Base-by-base conservation (phyloP, 2,329 filamentous ascomycete species). In the Sclerotiophoma versabilis region DNA sequence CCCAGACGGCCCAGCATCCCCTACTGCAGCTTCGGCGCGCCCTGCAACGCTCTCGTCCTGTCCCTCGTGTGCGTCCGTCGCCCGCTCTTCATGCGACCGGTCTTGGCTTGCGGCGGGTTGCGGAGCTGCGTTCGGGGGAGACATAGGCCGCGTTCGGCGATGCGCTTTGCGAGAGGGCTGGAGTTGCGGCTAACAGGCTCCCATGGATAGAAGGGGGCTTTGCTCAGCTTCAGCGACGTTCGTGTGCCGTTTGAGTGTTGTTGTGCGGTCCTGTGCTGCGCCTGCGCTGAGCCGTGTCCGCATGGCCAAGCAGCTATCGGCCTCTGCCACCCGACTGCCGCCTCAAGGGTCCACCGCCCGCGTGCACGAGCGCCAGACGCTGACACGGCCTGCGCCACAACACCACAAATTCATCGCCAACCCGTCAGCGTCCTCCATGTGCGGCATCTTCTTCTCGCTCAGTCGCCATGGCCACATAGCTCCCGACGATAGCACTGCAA, bases 391-490 rank as follows among this genome's bases (percentile, higher is more conserved):
- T 54, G 51, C 51, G 51, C 51, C 51, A 54, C 51, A 49, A 51
- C 47, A 55, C 58, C 54, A 54, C 33, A 49, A 52, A 53, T 27
- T 44, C 55, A 56, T 52, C 52, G 33, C 59, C 33, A 49, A 15
- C 23, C 42, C 45, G 33, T 15, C 27, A 19, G 11, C 41, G 15
- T 15, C 37, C 25, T 14, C 26, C 39, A 76, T 75, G 74, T 76
- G 74, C 59, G 82, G 81, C 62, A 84, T 83, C 57, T 83, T 79
- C 69, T 82, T 80, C 68, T 81, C 80, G 15, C 69, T 83, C 59
- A 76, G 76, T 59, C 62, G 56, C 43, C 38, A 61, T 49, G 58
- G 29, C 26, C 57, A 67, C 41, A 44, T 70, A 36, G 38, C 27
- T 4, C 70, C 72, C 5, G 64, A 72, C 33, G 12, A 59, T 1